Evolutionary conservation across 306 rosid species (phyloP), one percentile per base, ranked within the genome.

Genomic region (Abrus precatorius): DNA sequence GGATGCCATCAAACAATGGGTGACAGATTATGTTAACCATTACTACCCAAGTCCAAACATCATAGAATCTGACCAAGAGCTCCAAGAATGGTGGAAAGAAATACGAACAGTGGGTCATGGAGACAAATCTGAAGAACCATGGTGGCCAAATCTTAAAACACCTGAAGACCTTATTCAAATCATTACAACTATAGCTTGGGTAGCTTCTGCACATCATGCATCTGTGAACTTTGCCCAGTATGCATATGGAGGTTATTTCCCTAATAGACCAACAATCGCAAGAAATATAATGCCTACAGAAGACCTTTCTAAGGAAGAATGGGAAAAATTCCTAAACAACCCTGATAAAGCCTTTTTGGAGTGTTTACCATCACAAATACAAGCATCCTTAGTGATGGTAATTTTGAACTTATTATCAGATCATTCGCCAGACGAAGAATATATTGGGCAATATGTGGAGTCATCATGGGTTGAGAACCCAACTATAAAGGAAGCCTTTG

Each of bases 81-180:
- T 88, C 71, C 91, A 88, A 80, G 57, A 79, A 67, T 88, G 91
- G 89, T 88, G 91, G 91, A 80, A 40, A 10, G 91, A 88, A 53
- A 78, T 85, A 4, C 32, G 63, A 49, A 85, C 77, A 5, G 72
- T 72, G 0, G 89, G 91, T 4, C 91, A 85, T 60, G 82, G 71
- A 3, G 91, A 87, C 74, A 87, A 85, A 56, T 61, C 79, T 1
- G 40, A 85, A 33, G 87, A 84, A 50, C 84, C 88, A 59, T 76
- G 91, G 91, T 85, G 91, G 91, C 91, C 88, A 59, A 69, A 28
- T 29, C 90, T 87, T 4, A 77, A 79, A 12, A 85, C 88, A 20
- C 75, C 75, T 38, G 28, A 62, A 10, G 85, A 83, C 69, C 84
- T 88, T 1, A 41, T 76, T 48, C 49, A 82, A 9, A 82, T 85